Base-by-base conservation (phyloP, 306 rosid genomes). In the Vachellia pachyceras region DNA sequence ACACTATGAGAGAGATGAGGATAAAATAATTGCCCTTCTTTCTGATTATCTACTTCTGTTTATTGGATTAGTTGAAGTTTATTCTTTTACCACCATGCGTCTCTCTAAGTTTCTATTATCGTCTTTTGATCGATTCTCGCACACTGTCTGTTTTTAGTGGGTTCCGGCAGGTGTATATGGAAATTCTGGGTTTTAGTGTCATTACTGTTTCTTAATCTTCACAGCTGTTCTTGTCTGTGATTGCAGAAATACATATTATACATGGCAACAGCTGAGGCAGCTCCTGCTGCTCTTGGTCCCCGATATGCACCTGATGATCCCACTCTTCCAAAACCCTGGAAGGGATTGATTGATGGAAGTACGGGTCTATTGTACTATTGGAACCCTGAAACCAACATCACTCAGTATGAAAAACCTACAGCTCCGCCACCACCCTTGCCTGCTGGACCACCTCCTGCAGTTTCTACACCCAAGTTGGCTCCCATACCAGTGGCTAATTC, bases 281-380 rank as follows among this genome's bases (percentile, higher is more conserved):
- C 91, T 68, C 35, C 87, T 29, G 80, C 92, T 46, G 80, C 87
- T 14, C 83, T 72, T 75, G 98, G 97, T 77, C 99, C 99, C 0
- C 85, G 98, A 29, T 96, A 93, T 85, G 99, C 99, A 14, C 99
- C 99, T 0, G 97, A 93, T 4, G 98, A 96, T 79, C 99, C 97
- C 4, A 86, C 97, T 5, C 97, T 96, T 75, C 99, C 99, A 3
- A 75, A 77, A 22, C 99, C 98, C 0, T 96, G 99, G 99, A 93
- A 89, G 85, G 99, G 98, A 33, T 82, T 96, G 89, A 92, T 96
- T 83, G 99, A 96, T 82, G 99, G 98, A 42, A 89, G 91, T 79
- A 88, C 97, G 1, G 97, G 97, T 64, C 1, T 90, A 39, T 84
- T 91, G 15, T 96, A 96, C 82, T 96, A 92, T 80, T 93, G 99